Percentiles rank a stretch among this genome's conserved stretches.
These are phyloP conservation scores for Ustilago cynodontis DNA, from an alignment of 1,284 basidiomycete species.

Conservation along the genomic window DNA sequence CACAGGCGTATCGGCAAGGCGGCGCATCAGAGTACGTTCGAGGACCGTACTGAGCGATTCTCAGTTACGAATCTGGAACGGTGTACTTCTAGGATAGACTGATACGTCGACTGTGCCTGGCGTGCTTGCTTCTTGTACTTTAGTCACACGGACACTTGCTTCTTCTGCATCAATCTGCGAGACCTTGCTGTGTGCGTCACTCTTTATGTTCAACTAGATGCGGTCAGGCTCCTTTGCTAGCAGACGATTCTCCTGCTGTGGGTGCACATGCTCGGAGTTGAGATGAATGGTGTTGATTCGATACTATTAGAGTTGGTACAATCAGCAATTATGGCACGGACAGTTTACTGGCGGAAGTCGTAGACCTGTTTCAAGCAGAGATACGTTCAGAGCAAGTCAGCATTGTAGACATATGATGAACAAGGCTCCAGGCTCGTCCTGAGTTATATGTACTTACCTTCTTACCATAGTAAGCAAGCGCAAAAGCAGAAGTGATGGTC, in stretches of 20 bases:
- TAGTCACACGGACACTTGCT: constrained; percentile 3
- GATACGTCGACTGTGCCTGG: not conserved
- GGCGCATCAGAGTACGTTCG: constrained; percentile 3
- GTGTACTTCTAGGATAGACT: not conserved
- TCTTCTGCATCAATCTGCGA: not conserved
- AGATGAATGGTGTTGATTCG: constrained; percentile 1
- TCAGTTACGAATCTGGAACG: not conserved
- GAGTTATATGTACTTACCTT: constrained; percentile 33
- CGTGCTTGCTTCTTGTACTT: constrained; percentile 2
- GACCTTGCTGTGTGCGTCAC: not conserved
- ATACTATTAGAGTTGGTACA: not conserved
- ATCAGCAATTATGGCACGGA: not conserved
- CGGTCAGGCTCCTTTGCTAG: too few relatives aligned
- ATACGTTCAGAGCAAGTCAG: not conserved
- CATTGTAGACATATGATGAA: too few relatives aligned
- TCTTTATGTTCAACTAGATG: not conserved
- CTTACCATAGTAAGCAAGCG: constrained; percentile 81
- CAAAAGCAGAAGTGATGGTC: constrained; percentile 76
- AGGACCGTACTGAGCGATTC: not conserved
- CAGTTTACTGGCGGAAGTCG: constrained; percentile 49
- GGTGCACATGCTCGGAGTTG: not conserved
- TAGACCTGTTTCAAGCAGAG: constrained; percentile 35
- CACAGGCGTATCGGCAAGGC: not conserved
- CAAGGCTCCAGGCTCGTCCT: too few relatives aligned
- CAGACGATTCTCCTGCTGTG: too few relatives aligned